Base-by-base conservation (phyloP, 768 basidiomycete genomes). In the Auricularia auricula-judae region DNA sequence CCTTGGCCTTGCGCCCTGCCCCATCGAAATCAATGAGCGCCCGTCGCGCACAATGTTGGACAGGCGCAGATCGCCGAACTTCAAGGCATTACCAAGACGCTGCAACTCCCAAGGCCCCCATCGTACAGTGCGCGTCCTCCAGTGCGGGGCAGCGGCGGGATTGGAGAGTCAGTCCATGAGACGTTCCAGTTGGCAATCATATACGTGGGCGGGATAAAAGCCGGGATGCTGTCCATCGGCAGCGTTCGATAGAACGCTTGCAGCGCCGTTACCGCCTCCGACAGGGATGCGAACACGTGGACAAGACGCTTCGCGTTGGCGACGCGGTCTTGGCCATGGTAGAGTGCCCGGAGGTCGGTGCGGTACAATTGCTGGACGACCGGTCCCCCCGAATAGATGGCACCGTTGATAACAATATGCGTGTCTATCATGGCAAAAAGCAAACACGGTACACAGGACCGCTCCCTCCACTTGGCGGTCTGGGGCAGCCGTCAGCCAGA, bases 11-110 rank as follows among this genome's bases (percentile, higher is more conserved):
- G 61, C 65, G 58, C n/a, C 78, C 77, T 42, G 73, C 68, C 78
- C 76, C 77, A 65, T 77, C 73, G 63, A 78, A 79, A 66, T 78
- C 77, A 36, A 79, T 72, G 8, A 78, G 62, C 62, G 73, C 69
- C 44, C 34, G 10, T 54, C 62, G 7, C 66, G 66, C 53, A 75
- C 64, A 29, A 79, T 66, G 63, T 79, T 79, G 2, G 67, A 71
- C 7, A 1, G 2, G 7, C 75, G 75, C 14, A 80, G 67, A 62
- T 80, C 74, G 3, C 79, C 79, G 65, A 72, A 74, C 43, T 44
- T 18, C 43, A 44, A 18, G 3, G 43, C 43, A 44, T 18, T 18
- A 44, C 43, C 11, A 44, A 44, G 18, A 18, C 43, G 43, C 43
- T 44, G 43, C 43, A 43, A 18, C 43, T 10, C 43, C 43, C 11